Base-by-base conservation (phyloP, 768 basidiomycete species). In the Russula ochroleuca region DNA sequence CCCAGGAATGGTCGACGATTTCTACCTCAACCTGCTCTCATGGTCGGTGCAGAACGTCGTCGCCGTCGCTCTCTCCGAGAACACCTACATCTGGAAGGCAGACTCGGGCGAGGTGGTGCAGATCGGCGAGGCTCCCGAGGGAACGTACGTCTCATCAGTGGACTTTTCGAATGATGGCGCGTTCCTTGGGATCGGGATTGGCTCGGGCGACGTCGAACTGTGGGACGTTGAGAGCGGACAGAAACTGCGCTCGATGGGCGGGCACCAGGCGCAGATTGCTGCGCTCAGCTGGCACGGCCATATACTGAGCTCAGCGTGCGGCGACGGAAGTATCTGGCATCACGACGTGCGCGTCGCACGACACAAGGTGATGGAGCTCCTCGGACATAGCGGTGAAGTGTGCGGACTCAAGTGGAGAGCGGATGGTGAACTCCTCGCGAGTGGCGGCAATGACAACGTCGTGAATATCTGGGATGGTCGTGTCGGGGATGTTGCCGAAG, bases 401-500 rank as follows among this genome's bases (percentile, higher is more conserved):
- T 98, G 95, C 71, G 96, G 96, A 8, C 72, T 98, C 61, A 87
- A 86, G 66, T 98, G 68, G 68, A 47, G 68, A 40, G 54, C 79
- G 2, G 95, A 95, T 66, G 93, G 94, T 0, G 90, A 94, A 74
- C 78, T 97, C n/a, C 81, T 99, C 40, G 97, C 96, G 0, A 94
- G 92, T 68, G 97, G 97, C 2, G 97, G 94, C 0, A 98, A 98
- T 71, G 97, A 98, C 74, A 98, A 99, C 67, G 94, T 97, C 21
- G 94, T 98, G 61, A 97, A 98, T 71, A 89, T 97, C 58, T 99
- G 96, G 96, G 96, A 99, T 69, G 91, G 88, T 9, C 82, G 94
- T 61, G 77, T 67, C 59, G 68, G 68, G 5, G 62, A 68, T 31
- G 67, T 71, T 1, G 78, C 74, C 4, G 77, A 78, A 64, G 79